These are phyloP conservation scores for Quercus phellos DNA, from an alignment of 331 rosid genomes.

Conservation along the genomic window DNA sequence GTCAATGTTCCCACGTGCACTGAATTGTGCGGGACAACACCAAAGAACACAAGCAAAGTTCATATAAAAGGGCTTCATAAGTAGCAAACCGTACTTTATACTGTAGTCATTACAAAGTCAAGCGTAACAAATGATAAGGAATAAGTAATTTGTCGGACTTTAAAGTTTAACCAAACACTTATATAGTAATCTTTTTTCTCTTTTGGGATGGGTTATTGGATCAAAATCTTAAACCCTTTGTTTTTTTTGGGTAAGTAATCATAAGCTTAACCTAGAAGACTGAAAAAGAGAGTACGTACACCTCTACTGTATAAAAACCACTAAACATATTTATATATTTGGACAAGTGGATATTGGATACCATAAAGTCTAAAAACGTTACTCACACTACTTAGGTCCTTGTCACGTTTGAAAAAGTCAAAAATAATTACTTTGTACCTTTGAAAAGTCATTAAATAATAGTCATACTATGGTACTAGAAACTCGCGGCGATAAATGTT, in stretches of 20 bases:
- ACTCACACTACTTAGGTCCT: neutral
- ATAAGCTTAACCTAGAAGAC: too few relatives aligned
- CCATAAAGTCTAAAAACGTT: too few relatives aligned
- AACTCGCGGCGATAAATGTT: neutral
- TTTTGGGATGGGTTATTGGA: neutral
- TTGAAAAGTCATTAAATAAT: neutral
- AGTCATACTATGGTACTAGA: neutral
- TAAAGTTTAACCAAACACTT: neutral
- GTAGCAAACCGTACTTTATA: slow-evolving; percentile 9
- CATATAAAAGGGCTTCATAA: neutral
- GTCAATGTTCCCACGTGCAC: slow-evolving; percentile 11
- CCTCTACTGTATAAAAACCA: neutral
- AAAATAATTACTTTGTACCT: slow-evolving; percentile 26
- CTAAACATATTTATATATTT: neutral
- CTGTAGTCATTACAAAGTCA: slow-evolving; percentile 10
- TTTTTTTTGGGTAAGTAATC: too few relatives aligned
- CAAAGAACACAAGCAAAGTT: neutral
- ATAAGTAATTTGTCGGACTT: neutral
- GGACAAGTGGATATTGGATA: neutral
- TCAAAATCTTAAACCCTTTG: neutral
- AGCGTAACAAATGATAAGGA: neutral
- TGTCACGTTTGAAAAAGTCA: slow-evolving; percentile 48
- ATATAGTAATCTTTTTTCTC: too few relatives aligned
- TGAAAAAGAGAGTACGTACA: slow-evolving; percentile 4
- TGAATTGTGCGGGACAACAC: slow-evolving; percentile 24